A percentile compares a stretch with the other conserved stretches of the same genome.
These are phyloP conservation scores for Dentipellis fragilis DNA, from an alignment of 768 basidiomycete genomes.

Conservation along the genomic window DNA sequence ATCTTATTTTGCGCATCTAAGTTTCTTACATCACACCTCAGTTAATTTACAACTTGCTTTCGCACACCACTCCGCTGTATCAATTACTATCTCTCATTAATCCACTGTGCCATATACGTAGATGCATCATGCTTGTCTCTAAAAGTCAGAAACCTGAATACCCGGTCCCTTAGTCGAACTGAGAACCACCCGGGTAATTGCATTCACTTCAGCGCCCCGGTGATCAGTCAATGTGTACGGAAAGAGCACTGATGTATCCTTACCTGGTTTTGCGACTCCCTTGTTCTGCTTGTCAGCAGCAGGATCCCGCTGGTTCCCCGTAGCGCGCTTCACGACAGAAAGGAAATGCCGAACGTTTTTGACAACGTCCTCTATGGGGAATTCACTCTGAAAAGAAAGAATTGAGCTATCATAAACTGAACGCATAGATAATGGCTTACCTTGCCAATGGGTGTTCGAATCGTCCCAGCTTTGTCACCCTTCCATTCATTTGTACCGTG, in stretches of 20 bases:
- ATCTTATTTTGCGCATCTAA: neutral
- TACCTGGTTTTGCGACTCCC: slow-evolving; percentile 32
- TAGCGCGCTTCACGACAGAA: slow-evolving; percentile 60
- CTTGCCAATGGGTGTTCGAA: slow-evolving; percentile 72
- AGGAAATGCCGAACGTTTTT: slow-evolving; percentile 75
- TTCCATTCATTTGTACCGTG: slow-evolving; percentile 88
- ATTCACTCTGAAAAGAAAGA: slow-evolving; percentile 47
- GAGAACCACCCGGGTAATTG: slow-evolving; percentile 72
- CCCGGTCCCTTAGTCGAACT: slow-evolving; percentile 86
- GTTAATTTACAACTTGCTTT: neutral
- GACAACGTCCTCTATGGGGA: slow-evolving; percentile 63
- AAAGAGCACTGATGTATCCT: slow-evolving; percentile 2
- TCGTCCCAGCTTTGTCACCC: slow-evolving; percentile 78
- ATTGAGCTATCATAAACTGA: neutral
- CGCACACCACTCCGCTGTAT: slow-evolving; percentile 1
- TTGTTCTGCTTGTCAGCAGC: slow-evolving; percentile 28
- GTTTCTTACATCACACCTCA: neutral
- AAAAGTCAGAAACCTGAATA: slow-evolving; percentile 76
- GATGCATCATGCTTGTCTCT: slow-evolving; percentile 12
- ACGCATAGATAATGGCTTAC: slow-evolving; percentile 29
- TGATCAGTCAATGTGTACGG: neutral
- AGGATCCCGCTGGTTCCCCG: slow-evolving; percentile 56
- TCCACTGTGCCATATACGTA: neutral
- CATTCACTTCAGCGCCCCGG: slow-evolving; percentile 45
- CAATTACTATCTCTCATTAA: neutral